phyloP scores from a whole-genome alignment of 306 rosid species.

The Cucumis sativus region Cucumber_9930_V3 NC_026657.2:33221501-33222000 shows the following conservation, averaged over 20 bases:
- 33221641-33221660: background rate
- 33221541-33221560: background rate
- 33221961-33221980: background rate
- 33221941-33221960: background rate
- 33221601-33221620: background rate
- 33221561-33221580: background rate
- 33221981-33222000: background rate
- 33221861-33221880: background rate
- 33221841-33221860: background rate
- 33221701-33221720: background rate
- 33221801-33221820: background rate
- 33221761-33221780: background rate
- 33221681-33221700: background rate
- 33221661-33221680: too few species aligned
- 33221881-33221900: background rate
- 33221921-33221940: background rate
- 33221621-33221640: background rate
- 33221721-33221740: background rate
- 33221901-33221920: background rate
- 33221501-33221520: slow-evolving; percentile 2
- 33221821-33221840: background rate
- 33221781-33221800: background rate
- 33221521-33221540: background rate
- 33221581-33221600: background rate
- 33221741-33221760: background rate